Evolutionary conservation across 2,329 filamentous ascomycete species (phyloP).

Genomic region (Huntiella savannae): DNA sequence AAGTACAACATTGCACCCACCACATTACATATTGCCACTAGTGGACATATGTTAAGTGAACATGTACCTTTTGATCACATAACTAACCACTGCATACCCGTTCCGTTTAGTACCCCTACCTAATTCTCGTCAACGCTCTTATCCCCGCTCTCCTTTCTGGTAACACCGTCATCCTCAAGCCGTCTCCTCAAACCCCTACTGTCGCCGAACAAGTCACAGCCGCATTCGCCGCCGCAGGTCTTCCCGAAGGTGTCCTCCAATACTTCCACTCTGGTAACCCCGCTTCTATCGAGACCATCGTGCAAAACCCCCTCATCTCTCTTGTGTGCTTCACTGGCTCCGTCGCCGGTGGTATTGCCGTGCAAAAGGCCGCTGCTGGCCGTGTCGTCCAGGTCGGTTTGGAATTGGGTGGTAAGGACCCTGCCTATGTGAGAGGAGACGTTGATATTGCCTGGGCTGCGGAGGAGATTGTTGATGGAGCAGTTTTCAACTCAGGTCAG

Average conservation of each 20-base stretch:
- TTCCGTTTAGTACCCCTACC: conserved; percentile 60
- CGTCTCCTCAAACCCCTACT: conserved; percentile 85
- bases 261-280: conserved; percentile 81
- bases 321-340: conserved; percentile 89
- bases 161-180: conserved; percentile 84
- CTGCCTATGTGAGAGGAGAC: conserved; percentile 71
- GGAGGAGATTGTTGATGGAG: conserved; percentile 83
- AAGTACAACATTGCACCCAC: conserved; percentile 20
- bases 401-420: conserved; percentile 88
- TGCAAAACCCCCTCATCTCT: conserved; percentile 56
- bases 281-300: conserved; percentile 54
- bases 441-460: conserved; percentile 83
- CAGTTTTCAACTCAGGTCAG: conserved; percentile 97
- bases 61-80: background rate
- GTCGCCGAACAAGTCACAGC: conserved; percentile 67
- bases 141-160: conserved; percentile 81
- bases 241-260: conserved; percentile 70
- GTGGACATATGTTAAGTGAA: too few species aligned
- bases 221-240: conserved; percentile 60
- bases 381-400: conserved; percentile 72
- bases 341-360: conserved; percentile 66
- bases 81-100: background rate
- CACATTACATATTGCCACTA: background rate
- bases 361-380: conserved; percentile 69
- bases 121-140: conserved; percentile 82